Base-by-base conservation (phyloP, 495 filamentous ascomycete genomes). In the Amniculicola lignicola region DNA sequence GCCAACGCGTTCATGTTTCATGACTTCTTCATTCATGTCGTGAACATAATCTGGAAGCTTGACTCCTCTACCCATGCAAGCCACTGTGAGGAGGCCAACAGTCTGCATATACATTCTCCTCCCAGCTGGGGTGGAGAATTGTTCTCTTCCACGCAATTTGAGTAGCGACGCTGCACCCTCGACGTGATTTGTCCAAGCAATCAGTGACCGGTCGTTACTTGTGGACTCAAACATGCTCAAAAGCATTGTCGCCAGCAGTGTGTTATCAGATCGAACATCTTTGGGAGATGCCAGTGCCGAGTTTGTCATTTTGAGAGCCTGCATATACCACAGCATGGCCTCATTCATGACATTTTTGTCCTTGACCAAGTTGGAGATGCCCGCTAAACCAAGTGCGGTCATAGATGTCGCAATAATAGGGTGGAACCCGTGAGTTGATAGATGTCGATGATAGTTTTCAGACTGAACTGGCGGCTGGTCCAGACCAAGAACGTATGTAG, bases 171-270 rank as follows among this genome's bases (percentile, higher is more conserved):
- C 75, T 2, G 82, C 79, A 9, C 83, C 83, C 29, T 74, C 74
- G 51, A 84, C 75, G 65, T 87, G 83, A 40, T 77, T 77, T 31
- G 75, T 77, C 73, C 81, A 86, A 2, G 76, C 45, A 11, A 45
- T 19, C 4, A 67, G 25, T 23, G 51, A 25, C 19, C 33, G 39
- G 5, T 57, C 39, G 19, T 60, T 67, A 35, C 27, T 54, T 1
- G 48, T 55, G 0, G 33, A 22, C 54, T 51, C 54, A 18, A 80
- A 84, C 2, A 81, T 65, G n/a, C 76, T 76, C 31, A 87, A 71
- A 28, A 85, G 74, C 19, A 87, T 69, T 28, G 85, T 77, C 0
- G 81, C 74, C 25, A 82, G 78, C 54, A 87, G 75, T 3, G 83
- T 83, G 42, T 73, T 74, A 64, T 87, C 83, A 37, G 80, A 76